Evolutionary conservation across 306 rosid species (phyloP).

Genomic region (Cucumis hystrix): DNA sequence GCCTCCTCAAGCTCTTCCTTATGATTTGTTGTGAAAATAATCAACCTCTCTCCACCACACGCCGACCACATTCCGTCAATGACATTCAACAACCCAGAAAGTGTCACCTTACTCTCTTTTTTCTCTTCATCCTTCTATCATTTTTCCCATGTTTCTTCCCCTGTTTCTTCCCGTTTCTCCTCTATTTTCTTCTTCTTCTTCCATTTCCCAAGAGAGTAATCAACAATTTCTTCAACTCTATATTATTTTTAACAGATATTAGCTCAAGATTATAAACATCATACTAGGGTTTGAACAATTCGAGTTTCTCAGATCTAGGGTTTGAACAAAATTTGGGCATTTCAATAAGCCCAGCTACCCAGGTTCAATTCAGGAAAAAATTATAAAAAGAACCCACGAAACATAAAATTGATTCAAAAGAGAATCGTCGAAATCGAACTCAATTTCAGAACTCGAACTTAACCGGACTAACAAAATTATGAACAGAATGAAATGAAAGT

Average conservation of each 20-base stretch:
- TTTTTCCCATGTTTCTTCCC: background rate
- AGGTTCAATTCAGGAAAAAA: background rate
- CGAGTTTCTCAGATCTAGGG: background rate
- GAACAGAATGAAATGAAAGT: background rate
- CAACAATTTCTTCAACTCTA: constrained; percentile 35
- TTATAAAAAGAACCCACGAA: constrained; percentile 4
- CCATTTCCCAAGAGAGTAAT: constrained; percentile 54
- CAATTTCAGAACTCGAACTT: background rate
- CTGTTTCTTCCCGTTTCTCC: constrained; percentile 6
- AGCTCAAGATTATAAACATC: constrained; percentile 55
- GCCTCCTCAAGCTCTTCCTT: constrained; percentile 77
- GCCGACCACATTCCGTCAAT: constrained; percentile 42
- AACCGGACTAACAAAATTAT: background rate
- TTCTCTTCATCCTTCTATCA: background rate
- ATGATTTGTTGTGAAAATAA: constrained; percentile 70
- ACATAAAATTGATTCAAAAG: background rate
- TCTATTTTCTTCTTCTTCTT: constrained; percentile 38
- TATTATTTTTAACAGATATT: constrained; percentile 40
- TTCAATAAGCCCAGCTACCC: constrained; percentile 22
- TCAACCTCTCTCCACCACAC: constrained; percentile 55
- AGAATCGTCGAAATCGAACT: background rate
- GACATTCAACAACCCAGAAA: background rate
- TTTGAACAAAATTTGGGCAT: constrained; percentile 16
- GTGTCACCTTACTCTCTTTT: constrained; percentile 1
- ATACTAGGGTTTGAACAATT: constrained; percentile 19